Evolutionary conservation across 179 eudicot genomes (phyloP).

Genomic region (Actinidia chinensis): DNA sequence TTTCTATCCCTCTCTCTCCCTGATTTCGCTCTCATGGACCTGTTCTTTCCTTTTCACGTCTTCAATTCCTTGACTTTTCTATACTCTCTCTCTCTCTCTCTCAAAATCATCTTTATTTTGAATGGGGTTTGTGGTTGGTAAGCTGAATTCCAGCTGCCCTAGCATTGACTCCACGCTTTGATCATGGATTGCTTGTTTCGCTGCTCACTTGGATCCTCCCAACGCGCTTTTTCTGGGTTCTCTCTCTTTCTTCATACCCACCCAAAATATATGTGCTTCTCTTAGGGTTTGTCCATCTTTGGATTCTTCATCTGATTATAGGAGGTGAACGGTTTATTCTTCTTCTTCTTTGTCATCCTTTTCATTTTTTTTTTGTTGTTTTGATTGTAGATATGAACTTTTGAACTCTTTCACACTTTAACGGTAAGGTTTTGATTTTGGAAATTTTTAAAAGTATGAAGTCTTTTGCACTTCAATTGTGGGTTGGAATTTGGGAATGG

Average conservation of each 20-base stretch:
- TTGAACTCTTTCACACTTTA: background rate
- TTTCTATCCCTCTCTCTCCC: too few species aligned
- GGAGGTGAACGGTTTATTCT: background rate
- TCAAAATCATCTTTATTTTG: background rate
- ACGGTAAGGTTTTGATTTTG: background rate
- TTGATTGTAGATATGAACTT: too few species aligned
- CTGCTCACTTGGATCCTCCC: conserved; percentile 13
- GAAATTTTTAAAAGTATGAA: too few species aligned
- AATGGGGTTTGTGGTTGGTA: conserved; percentile 29
- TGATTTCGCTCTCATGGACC: background rate
- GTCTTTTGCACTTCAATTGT: too few species aligned
- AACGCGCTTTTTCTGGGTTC: conserved; percentile 1
- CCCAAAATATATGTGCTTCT: background rate
- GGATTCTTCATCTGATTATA: background rate
- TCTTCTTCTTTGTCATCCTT: background rate
- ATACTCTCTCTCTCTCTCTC: conserved; percentile 6
- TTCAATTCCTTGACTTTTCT: background rate
- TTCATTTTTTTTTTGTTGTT: background rate
- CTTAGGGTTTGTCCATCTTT: conserved; percentile 2
- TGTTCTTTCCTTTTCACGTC: background rate
- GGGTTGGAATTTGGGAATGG: too few species aligned
- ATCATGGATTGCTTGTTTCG: conserved; percentile 35
- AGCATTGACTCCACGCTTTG: conserved; percentile 28
- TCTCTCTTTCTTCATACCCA: conserved; percentile 5
- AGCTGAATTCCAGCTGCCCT: conserved; percentile 42